phyloP scores from a whole-genome alignment of 768 basidiomycete species.

The Lactarius indigo region DNA sequence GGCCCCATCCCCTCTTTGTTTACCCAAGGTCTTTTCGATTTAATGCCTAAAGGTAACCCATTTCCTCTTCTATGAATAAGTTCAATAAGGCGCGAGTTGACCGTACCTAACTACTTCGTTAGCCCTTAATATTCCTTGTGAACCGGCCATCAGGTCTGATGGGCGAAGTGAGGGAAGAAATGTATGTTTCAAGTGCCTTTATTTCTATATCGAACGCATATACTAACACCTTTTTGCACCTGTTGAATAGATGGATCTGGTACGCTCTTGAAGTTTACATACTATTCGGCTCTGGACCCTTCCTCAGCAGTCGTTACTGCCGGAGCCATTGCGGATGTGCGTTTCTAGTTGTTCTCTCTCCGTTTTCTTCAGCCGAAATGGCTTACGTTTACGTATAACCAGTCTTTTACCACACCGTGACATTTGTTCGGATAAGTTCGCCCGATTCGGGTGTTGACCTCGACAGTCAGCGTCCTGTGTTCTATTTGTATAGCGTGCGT shows the following conservation, averaged over 20 bases:
- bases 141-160: background rate
- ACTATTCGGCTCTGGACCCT: background rate
- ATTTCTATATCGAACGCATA: conserved; percentile 12
- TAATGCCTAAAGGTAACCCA: background rate
- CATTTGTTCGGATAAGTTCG: background rate
- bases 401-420: background rate
- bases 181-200: background rate
- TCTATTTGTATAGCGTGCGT: background rate
- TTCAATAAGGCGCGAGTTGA: background rate
- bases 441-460: background rate
- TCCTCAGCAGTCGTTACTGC: background rate
- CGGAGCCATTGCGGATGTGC: background rate
- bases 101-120: background rate
- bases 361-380: background rate
- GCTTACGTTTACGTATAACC: background rate
- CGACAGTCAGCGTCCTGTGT: background rate
- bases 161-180: background rate
- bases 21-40: background rate
- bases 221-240: background rate
- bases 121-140: background rate
- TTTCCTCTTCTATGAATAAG: background rate
- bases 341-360: background rate
- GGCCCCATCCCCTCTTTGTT: background rate
- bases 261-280: background rate
- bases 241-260: background rate